Conservation (phyloP, 2,329 filamentous ascomycete species). For the Alternaria triticimaculans region DNA sequence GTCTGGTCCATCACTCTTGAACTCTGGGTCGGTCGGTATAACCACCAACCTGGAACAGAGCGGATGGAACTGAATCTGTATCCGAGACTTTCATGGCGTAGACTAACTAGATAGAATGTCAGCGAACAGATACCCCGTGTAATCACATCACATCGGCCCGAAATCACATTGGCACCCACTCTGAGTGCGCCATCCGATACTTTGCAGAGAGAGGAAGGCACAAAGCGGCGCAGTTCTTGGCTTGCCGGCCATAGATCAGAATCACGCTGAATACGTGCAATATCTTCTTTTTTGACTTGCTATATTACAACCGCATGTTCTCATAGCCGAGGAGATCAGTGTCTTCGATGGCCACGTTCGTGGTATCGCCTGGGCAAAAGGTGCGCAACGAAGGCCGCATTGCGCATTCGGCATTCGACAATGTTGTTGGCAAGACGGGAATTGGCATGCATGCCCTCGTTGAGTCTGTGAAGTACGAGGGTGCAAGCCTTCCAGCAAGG, state of each 20-base stretch:
- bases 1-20: not conserved
- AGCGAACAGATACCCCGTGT: not conserved
- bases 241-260: not conserved
- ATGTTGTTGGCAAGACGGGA: accelerated
- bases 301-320: not conserved
- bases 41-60: not conserved
- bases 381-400: not conserved
- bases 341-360: not conserved
- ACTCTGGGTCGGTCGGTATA: not conserved
- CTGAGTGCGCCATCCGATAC: not conserved
- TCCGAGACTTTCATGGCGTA: not conserved
- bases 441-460: not conserved
- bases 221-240: not conserved
- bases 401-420: not conserved
- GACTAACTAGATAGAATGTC: not conserved
- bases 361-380: accelerated
- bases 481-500: not conserved
- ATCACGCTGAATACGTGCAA: not conserved
- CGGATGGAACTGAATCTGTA: not conserved
- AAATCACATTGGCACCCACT: not conserved
- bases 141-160: not conserved
- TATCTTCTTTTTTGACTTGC: not conserved
- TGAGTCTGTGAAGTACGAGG: not conserved
- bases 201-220: not conserved
- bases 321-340: not conserved